Percentiles rank a stretch among this genome's conserved stretches.
These are phyloP conservation scores for Penicillium crustosum DNA, from an alignment of 2,329 filamentous ascomycete genomes.

Conservation along the genomic window DNA sequence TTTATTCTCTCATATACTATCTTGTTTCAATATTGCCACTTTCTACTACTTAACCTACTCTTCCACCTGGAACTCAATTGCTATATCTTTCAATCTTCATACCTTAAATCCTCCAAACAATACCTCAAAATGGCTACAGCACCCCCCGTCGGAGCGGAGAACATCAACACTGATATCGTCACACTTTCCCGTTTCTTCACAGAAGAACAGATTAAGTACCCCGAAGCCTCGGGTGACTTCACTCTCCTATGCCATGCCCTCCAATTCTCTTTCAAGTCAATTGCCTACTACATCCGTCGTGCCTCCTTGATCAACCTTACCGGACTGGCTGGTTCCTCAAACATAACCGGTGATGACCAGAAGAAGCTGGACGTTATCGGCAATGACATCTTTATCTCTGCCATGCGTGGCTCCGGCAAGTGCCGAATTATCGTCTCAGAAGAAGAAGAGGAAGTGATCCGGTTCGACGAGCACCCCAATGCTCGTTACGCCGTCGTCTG, in stretches of 20 bases:
- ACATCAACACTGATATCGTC: constrained; percentile 93
- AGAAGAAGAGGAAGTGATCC: constrained; percentile 90
- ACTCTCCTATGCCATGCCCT: constrained; percentile 98
- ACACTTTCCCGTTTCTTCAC: constrained; percentile 94
- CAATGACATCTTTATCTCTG: constrained; percentile 94
- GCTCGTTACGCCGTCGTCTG: constrained; percentile 92
- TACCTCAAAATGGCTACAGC: constrained; percentile 36
- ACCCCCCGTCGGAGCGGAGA: constrained; percentile 63
- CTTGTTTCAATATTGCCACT: constrained; percentile 2
- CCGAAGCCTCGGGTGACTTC: constrained; percentile 96
- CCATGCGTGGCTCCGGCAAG: constrained; percentile 90
- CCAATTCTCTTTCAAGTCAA: constrained; percentile 99
- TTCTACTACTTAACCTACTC: constrained; percentile 1
- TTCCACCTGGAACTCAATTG: constrained; percentile 2
- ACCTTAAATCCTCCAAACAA: constrained; percentile 2
- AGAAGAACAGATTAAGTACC: constrained; percentile 90
- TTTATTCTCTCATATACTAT: not conserved
- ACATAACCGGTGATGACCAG: constrained; percentile 95
- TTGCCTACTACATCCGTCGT: constrained; percentile 98
- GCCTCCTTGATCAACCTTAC: constrained; percentile 94
- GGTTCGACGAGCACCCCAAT: constrained; percentile 71
- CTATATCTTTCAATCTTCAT: constrained; percentile 1
- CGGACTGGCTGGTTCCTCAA: constrained; percentile 89
- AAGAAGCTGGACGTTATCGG: constrained; percentile 99
- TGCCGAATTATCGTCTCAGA: constrained; percentile 94